Evolutionary conservation across 345 rosid species (phyloP).

Genomic region (Murraya paniculata): DNA sequence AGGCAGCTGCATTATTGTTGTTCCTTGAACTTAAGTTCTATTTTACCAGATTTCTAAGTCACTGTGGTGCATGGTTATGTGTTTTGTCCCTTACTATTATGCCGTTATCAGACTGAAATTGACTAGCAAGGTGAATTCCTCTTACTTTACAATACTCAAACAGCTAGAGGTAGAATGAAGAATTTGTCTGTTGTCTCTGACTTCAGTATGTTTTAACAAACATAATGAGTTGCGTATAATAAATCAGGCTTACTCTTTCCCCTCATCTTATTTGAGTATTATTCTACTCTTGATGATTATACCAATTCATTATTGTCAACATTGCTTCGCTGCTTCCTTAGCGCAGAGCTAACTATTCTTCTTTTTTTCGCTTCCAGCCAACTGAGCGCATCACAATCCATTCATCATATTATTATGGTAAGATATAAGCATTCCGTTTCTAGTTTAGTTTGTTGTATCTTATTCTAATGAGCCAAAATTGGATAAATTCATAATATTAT

Average conservation of each 20-base stretch:
- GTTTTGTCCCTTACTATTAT: not conserved
- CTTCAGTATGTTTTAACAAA: not conserved
- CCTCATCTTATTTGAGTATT: not conserved
- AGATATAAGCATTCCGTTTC: conserved; percentile 18
- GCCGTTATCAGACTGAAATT: too few species aligned
- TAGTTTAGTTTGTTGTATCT: not conserved
- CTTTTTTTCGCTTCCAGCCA: conserved; percentile 36
- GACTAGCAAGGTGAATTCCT: not conserved
- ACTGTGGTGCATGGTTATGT: not conserved
- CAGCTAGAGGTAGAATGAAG: not conserved
- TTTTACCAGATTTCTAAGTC: not conserved
- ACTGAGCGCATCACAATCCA: conserved; percentile 82
- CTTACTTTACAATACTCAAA: not conserved
- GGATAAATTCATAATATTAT: not conserved
- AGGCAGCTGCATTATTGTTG: not conserved
- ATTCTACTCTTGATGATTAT: not conserved
- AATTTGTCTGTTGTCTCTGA: not conserved
- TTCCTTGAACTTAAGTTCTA: not conserved
- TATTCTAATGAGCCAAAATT: not conserved
- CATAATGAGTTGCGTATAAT: not conserved
- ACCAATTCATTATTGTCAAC: not conserved
- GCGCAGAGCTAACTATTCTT: conserved; percentile 12
- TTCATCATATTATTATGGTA: conserved; percentile 81
- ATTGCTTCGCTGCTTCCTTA: not conserved
- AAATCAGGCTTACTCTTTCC: not conserved